phyloP scores from a whole-genome alignment of 1,139 yeast species.

The Pichia inconspicua region DNA sequence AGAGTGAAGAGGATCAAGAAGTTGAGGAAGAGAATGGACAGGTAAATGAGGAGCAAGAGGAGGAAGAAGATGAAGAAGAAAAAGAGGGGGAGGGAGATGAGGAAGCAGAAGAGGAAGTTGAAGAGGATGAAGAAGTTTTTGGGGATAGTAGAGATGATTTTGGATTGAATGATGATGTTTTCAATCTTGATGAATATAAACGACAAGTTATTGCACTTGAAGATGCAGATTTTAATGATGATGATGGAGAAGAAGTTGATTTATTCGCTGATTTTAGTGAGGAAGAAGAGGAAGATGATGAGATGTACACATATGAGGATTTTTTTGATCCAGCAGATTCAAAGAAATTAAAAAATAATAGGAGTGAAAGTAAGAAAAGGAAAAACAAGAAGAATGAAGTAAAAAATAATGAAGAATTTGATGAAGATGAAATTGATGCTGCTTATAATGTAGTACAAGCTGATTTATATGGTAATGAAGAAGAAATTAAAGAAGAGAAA shows the following conservation, averaged over 20 bases:
- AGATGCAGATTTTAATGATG: slow-evolving; percentile 31
- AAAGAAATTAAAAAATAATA: slow-evolving; percentile 15
- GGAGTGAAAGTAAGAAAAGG: slow-evolving; percentile 25
- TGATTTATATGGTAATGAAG: slow-evolving; percentile 54
- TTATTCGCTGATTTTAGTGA: slow-evolving; percentile 53
- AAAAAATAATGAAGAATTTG: slow-evolving; percentile 25
- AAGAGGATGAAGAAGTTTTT: slow-evolving; percentile 8
- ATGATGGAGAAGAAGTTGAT: slow-evolving; percentile 52
- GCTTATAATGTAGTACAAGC: slow-evolving; percentile 53
- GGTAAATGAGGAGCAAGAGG: slow-evolving; percentile 32
- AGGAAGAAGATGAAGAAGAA: slow-evolving; percentile 38
- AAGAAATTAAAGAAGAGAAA: slow-evolving; percentile 34
- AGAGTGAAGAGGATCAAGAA: slow-evolving; percentile 22
- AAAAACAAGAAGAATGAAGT: slow-evolving; percentile 6
- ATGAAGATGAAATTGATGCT: slow-evolving; percentile 37
- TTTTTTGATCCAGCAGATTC: slow-evolving; percentile 40
- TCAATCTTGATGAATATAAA: slow-evolving; percentile 79
- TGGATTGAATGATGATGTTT: slow-evolving; percentile 79
- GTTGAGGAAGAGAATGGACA: slow-evolving; percentile 17
- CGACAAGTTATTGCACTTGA: slow-evolving; percentile 73
- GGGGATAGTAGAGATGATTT: slow-evolving; percentile 34
- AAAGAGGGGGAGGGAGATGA: slow-evolving; percentile 22
- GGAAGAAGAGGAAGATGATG: slow-evolving; percentile 58
- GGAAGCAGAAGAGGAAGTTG: slow-evolving; percentile 20
- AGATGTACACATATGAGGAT: slow-evolving; percentile 65